Evolutionary conservation across 768 basidiomycete genomes (phyloP).

Genomic region (Obba rivulosa): DNA sequence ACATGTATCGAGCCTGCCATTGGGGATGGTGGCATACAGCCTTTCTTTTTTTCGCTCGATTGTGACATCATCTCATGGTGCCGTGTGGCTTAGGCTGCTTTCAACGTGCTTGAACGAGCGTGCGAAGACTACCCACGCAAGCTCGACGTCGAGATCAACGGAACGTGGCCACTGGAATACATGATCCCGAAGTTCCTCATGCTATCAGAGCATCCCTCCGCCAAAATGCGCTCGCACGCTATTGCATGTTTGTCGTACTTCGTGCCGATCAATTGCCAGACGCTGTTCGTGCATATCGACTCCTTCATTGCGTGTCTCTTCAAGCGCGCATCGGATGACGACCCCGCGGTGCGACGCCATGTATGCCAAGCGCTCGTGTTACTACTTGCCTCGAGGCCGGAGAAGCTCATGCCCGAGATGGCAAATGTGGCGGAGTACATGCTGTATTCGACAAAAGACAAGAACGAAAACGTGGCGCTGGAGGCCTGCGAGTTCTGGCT

Average conservation of each 20-base stretch:
- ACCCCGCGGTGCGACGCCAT: conserved; percentile 87
- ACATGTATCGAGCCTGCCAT: too few relatives aligned
- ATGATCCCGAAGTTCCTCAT: conserved; percentile 95
- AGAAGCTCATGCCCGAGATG: conserved; percentile 97
- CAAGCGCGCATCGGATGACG: conserved; percentile 91
- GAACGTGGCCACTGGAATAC: conserved; percentile 88
- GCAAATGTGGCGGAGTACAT: conserved; percentile 95
- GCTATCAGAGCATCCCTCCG: conserved; percentile 76
- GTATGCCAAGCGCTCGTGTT: conserved; percentile 95
- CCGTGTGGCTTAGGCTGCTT: conserved; percentile 61
- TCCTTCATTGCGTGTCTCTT: conserved; percentile 90
- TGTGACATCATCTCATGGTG: conserved; percentile 3
- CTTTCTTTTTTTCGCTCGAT: not conserved
- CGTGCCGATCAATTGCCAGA: conserved; percentile 80
- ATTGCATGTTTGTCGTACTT: conserved; percentile 95
- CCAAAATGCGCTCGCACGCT: conserved; percentile 91
- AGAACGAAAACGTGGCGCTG: conserved; percentile 92
- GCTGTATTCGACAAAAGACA: conserved; percentile 97
- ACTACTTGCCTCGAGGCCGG: conserved; percentile 87
- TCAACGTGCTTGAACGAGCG: conserved; percentile 90
- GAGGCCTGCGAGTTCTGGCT: conserved; percentile 99
- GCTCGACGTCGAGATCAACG: conserved; percentile 90
- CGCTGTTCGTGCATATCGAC: conserved; percentile 89
- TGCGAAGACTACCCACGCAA: conserved; percentile 97
- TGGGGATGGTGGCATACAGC: too few relatives aligned